Evolutionary conservation across 163 green algal species (phyloP).

Genomic region (Chlorella variabilis): DNA sequence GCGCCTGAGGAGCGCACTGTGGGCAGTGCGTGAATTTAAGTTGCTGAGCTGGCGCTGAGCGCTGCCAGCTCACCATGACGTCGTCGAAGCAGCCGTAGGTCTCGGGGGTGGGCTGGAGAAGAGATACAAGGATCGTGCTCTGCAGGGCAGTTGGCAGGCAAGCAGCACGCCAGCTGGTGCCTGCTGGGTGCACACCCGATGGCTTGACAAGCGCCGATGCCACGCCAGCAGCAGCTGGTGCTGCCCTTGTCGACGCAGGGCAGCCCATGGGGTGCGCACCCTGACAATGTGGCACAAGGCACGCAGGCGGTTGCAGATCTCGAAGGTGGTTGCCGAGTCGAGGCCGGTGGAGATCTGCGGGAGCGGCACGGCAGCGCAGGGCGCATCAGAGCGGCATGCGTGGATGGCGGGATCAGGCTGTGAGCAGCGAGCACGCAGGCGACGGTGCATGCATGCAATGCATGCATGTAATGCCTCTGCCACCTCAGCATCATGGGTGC

Average conservation of each 20-base stretch:
- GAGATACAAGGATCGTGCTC: conserved; percentile 51
- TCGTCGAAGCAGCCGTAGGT: conserved; percentile 83
- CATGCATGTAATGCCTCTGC: no score
- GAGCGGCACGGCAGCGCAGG: background rate
- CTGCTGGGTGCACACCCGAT: no score
- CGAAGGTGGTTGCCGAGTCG: conserved; percentile 61
- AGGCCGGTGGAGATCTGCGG: conserved; percentile 63
- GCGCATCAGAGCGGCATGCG: background rate
- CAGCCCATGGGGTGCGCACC: background rate
- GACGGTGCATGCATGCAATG: no score
- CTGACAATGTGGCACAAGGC: conserved; percentile 47
- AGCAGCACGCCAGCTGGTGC: no score
- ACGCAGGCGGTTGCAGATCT: conserved; percentile 51
- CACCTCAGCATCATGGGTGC: no score
- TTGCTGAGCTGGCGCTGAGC: no score
- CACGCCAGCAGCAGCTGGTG: background rate
- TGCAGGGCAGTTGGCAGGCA: background rate
- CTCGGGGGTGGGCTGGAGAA: conserved; percentile 87
- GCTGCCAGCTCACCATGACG: conserved; percentile 53
- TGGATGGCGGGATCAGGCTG: no score
- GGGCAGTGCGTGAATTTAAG: no score
- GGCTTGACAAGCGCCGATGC: no score
- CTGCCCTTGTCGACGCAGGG: conserved; percentile 41
- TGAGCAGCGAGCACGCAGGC: no score
- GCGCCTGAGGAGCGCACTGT: no score